Evolutionary conservation across 2,329 filamentous ascomycete species (phyloP), one percentile per base, ranked within the genome.

Genomic region (Coleophoma crateriformis): DNA sequence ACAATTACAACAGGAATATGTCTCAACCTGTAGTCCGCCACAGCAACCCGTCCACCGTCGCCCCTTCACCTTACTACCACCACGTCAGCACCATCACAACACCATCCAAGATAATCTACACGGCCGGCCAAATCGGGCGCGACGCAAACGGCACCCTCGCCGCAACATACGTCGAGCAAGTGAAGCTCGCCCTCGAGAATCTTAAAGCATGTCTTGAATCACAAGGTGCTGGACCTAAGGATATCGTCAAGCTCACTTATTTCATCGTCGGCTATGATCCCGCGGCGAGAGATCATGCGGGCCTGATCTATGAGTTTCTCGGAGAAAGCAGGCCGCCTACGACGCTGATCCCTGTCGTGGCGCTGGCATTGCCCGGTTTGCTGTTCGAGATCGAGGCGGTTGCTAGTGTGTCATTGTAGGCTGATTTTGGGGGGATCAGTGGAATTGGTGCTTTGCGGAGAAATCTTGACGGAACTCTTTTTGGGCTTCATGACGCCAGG

Each of bases 331-430:
- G 22, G 15, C 41, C 34, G 34, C 44, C 44, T 12, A 27, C 32
- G 4, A 46, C 44, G 32, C 12, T 46, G 34, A 22, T 46, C 20
- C 44, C 44, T 17, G 44, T 46, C 10, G 15, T 19, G 12, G 35
- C 33, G 11, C 15, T 46, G 44, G 44, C 44, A 7, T 27, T 46
- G 34, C 44, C 44, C 4, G 44, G 34, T 10, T 27, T 46, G 32
- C 34, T 46, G 15, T 35, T 46, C 14, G 44, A 46, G 44, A 37
- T 46, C 12, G 34, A 46, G 32, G 44, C 34, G 12, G 44, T 46
- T 37, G 44, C 44, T 44, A 27, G n/a, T 32, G 20, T 33, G 22
- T 11, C 41, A 7, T 27, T 44, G n/a, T 44, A 33, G 40, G 27
- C 27, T 27, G 27, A 4, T 10, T 27, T 27, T 27, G 27, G 27